phyloP scores from a whole-genome alignment of 257 asterid species.

The Hygrophila difformis region DNA sequence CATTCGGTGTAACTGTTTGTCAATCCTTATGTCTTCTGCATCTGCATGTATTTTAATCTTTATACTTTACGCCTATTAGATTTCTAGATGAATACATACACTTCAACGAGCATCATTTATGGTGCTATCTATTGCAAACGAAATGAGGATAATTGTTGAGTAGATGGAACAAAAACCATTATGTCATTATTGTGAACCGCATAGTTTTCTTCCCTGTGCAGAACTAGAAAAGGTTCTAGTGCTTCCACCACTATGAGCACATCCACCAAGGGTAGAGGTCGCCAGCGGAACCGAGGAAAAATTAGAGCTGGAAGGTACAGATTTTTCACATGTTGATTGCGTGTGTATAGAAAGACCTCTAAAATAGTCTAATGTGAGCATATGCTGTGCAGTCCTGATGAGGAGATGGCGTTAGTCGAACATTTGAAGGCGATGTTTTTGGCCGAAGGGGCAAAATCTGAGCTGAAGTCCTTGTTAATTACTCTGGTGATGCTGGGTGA shows the following conservation, averaged over 20 bases:
- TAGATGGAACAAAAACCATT: constrained; percentile 4
- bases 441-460: constrained; percentile 60
- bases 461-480: constrained; percentile 56
- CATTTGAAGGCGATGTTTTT: constrained; percentile 83
- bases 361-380: constrained; percentile 8
- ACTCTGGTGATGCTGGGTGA: constrained; percentile 70
- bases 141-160: constrained; percentile 12
- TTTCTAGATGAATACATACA: too few species aligned
- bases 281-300: constrained; percentile 78
- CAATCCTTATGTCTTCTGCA: background rate
- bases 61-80: background rate
- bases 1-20: constrained; percentile 1
- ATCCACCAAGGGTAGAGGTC: constrained; percentile 70
- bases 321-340: constrained; percentile 6
- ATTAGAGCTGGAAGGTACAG: constrained; percentile 94
- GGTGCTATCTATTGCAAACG: too few species aligned
- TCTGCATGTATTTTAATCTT: background rate
- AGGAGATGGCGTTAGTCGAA: constrained; percentile 82
- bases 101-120: too few species aligned
- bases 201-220: constrained; percentile 24
- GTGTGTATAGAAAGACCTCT: too few species aligned
- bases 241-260: constrained; percentile 48
- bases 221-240: constrained; percentile 63
- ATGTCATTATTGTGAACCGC: constrained; percentile 4
- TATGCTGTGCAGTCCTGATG: constrained; percentile 59